Conservation (phyloP, 2,329 filamentous ascomycete species). For the Apiospora marii region DNA sequence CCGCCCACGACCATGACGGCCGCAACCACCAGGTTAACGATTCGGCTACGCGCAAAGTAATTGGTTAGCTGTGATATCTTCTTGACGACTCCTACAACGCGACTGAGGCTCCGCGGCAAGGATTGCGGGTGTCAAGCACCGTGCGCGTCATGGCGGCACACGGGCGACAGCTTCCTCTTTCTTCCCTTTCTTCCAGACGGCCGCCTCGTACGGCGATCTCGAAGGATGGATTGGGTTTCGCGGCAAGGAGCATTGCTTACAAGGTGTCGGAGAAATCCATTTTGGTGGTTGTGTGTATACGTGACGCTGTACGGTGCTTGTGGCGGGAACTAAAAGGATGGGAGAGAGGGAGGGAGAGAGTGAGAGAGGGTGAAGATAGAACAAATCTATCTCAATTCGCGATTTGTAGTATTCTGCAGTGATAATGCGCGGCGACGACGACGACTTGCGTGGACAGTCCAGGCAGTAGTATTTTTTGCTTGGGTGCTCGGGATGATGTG, state of each 20-base stretch:
- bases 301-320: neutral
- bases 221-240: neutral
- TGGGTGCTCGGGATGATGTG: slow-evolving; percentile 20
- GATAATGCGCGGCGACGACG: slow-evolving; percentile 1
- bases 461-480: slow-evolving; percentile 11
- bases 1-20: slow-evolving; percentile 89
- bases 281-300: slow-evolving; percentile 38
- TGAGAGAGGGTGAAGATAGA: neutral
- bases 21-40: slow-evolving; percentile 91
- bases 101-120: neutral
- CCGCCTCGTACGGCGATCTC: neutral
- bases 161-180: neutral
- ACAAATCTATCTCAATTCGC: neutral
- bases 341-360: neutral
- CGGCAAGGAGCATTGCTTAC: slow-evolving; percentile 60
- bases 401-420: neutral
- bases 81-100: neutral
- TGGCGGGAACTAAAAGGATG: neutral
- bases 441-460: neutral
- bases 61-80: slow-evolving; percentile 29
- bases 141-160: slow-evolving; percentile 44
- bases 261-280: slow-evolving; percentile 96
- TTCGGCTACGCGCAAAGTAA: slow-evolving; percentile 68
- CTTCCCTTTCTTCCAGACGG: neutral
- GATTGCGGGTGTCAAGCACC: neutral